Evolutionary conservation across 2,329 filamentous ascomycete species (phyloP).

Genomic region (Colletotrichum navitas): DNA sequence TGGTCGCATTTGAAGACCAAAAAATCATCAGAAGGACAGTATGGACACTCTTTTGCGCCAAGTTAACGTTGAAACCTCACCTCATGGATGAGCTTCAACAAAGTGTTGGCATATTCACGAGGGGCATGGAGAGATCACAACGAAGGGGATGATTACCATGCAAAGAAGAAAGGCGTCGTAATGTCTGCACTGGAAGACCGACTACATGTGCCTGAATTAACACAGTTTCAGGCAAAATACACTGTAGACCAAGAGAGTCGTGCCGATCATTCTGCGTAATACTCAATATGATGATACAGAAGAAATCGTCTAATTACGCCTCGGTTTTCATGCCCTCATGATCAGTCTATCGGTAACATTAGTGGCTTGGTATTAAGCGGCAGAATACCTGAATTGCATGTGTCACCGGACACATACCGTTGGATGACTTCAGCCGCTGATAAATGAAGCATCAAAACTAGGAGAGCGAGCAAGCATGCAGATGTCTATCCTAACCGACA

Average conservation of each 20-base stretch:
- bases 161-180: neutral
- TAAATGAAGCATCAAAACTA: neutral
- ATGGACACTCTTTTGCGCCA: too few relatives aligned
- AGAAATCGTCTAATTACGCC: neutral
- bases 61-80: neutral
- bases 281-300: neutral
- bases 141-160: neutral
- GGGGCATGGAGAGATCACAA: neutral
- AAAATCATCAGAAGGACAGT: neutral
- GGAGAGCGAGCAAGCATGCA: neutral
- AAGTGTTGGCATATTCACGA: neutral
- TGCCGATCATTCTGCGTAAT: neutral
- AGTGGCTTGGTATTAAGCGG: neutral
- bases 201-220: neutral
- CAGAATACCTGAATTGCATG: neutral
- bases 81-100: neutral
- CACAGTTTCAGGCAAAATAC: neutral
- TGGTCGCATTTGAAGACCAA: neutral
- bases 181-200: neutral
- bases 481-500: neutral
- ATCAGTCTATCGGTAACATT: neutral
- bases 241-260: neutral
- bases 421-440: slow-evolving; percentile 9
- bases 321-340: neutral
- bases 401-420: neutral